Conservation (phyloP, 225 moss, liverwort and hornwort genomes). For the Polytrichum formosum region DNA sequence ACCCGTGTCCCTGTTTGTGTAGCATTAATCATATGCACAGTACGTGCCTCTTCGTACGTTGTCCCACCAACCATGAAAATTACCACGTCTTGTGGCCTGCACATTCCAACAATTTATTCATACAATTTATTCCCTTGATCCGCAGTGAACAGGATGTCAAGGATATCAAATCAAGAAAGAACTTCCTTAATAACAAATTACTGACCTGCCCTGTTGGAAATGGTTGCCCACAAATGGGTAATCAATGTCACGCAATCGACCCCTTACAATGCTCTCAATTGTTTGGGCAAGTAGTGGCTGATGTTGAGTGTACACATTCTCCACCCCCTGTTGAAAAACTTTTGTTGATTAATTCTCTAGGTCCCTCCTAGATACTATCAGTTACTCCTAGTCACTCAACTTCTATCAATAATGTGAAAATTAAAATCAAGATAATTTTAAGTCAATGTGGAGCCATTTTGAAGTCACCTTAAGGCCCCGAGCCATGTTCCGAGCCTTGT, state of each 20-base stretch:
- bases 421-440: neutral
- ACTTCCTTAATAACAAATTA: neutral
- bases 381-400: neutral
- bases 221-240: slow-evolving; percentile 97
- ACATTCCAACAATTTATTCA: slow-evolving; percentile 5
- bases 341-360: neutral
- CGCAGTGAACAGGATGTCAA: neutral
- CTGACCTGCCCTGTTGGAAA: slow-evolving; percentile 96
- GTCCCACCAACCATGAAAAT: slow-evolving; percentile 97
- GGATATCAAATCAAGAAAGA: neutral
- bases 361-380: neutral
- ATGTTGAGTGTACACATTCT: slow-evolving; percentile 99
- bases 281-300: slow-evolving; percentile 95
- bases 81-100: slow-evolving; percentile 93
- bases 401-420: neutral
- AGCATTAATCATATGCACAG: slow-evolving; percentile 82
- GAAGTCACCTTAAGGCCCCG: slow-evolving; percentile 83
- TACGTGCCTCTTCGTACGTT: slow-evolving; percentile 94
- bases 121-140: neutral
- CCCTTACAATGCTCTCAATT: slow-evolving; percentile 92
- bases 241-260: slow-evolving; percentile 85
- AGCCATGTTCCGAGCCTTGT: slow-evolving; percentile 93
- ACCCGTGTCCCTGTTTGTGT: slow-evolving; percentile 83
- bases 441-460: neutral
- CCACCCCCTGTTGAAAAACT: slow-evolving; percentile 61